Percentiles rank a stretch among this genome's conserved stretches.
These are phyloP conservation scores for Rhododendron simsii DNA, from an alignment of 148 eudicot genomes.

Conservation along the genomic window DNA sequence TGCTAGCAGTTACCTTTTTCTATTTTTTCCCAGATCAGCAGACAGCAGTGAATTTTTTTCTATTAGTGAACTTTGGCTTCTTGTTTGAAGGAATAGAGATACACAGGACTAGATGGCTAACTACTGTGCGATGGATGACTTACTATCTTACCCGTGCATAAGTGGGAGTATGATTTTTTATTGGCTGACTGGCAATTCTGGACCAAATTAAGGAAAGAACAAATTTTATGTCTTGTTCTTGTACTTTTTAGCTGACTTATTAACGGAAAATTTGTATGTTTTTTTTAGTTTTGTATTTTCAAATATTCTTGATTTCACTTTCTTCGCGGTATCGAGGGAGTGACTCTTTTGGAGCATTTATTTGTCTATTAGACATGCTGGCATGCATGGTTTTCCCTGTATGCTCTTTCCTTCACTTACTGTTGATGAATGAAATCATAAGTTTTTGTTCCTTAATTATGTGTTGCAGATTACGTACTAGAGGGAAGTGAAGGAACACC, in stretches of 20 bases:
- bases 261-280: background rate
- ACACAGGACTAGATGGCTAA: background rate
- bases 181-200: background rate
- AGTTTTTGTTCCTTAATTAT: background rate
- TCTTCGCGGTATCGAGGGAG: background rate
- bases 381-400: background rate
- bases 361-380: background rate
- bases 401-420: background rate
- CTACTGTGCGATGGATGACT: background rate
- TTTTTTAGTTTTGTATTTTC: background rate
- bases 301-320: background rate
- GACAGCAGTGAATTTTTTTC: background rate
- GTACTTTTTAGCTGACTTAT: background rate
- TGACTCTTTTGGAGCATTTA: background rate
- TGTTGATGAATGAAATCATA: background rate
- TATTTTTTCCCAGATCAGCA: background rate
- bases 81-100: background rate
- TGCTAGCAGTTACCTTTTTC: background rate
- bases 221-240: background rate
- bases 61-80: background rate
- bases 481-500: constrained; percentile 99
- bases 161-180: background rate
- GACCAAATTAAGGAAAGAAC: background rate
- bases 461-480: constrained; percentile 76
- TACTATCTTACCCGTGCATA: background rate